Base-by-base conservation (phyloP, 805 yeast genomes). In the Komagataella populi region DNA sequence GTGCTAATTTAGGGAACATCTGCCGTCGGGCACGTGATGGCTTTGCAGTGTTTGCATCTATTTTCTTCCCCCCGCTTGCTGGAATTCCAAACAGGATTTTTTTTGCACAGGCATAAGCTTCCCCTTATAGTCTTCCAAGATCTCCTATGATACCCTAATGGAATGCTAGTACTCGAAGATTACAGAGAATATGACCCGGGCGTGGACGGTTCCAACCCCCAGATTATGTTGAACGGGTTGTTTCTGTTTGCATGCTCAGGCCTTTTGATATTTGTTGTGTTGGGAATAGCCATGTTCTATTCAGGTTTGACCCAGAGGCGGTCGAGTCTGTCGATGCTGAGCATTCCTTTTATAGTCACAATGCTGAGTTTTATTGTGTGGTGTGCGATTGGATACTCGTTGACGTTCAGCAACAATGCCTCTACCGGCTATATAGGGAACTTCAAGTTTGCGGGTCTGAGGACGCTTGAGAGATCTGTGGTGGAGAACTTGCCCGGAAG, bases 371-470 rank as follows among this genome's bases (percentile, higher is more conserved):
- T 78, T 52, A 73, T 87, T 57, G 88, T 87, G 59, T 89, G 96
- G 96, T 85, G 86, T 63, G 85, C 89, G 62, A 87, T 96, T 90
- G 96, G 95, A 14, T 87, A 84, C 63, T 81, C 96, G 0, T 68
- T 89, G 49, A 87, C 96, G 10, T 87, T 87, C 58, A 79, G 89
- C 0, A 60, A 70, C 22, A 75, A 80, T 1, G 82, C 90, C 2
- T 70, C 81, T 36, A 86, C 87, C 60, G 78, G 80, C 20, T 89
- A 78, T 62, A 84, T 89, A 55, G 96, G 96, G 2, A 81, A 88
- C 63, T 70, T 89, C 60, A 76, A 78, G 56, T 70, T 78, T 46
- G 84, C 88, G 62, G 96, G 95, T 3, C 76, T 87, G 57, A 74
- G 82, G 59, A 72, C 81, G 59, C 14, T 45, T n/a, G 47, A 45